Evolutionary conservation across 2,329 filamentous ascomycete genomes (phyloP).

Genomic region (Clonostachys chloroleuca): DNA sequence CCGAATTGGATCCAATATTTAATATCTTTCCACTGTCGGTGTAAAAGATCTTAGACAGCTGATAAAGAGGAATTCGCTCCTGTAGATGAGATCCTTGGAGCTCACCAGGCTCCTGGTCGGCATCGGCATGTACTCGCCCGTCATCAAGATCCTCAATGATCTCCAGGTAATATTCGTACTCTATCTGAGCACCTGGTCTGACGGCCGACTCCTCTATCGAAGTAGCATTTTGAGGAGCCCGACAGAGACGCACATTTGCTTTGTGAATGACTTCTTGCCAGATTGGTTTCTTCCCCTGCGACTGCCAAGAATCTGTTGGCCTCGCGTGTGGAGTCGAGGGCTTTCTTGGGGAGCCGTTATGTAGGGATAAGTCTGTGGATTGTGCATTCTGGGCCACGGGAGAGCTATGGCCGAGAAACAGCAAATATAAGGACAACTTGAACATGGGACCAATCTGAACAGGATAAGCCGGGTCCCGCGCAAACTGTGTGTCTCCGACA

Average conservation of each 20-base stretch:
- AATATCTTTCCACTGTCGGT: conserved; percentile 86
- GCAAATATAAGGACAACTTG: conserved; percentile 86
- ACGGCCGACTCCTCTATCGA: background rate
- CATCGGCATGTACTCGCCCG: conserved; percentile 44
- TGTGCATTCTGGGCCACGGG: background rate
- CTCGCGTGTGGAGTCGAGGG: background rate
- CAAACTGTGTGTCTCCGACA: conserved; percentile 80
- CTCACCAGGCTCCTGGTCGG: conserved; percentile 16
- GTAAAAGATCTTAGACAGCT: conserved; percentile 88
- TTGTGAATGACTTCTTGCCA: conserved; percentile 99
- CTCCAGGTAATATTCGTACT: conserved; percentile 75
- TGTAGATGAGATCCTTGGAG: conserved; percentile 44
- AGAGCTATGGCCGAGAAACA: conserved; percentile 75
- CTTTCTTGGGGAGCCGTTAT: background rate
- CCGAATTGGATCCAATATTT: conserved; percentile 63
- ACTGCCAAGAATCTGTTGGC: conserved; percentile 12
- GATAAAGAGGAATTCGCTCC: conserved; percentile 47
- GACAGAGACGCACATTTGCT: conserved; percentile 73
- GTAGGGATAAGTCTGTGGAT: background rate
- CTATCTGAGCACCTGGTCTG: conserved; percentile 3
- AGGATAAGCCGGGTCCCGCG: conserved; percentile 53
- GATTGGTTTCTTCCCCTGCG: conserved; percentile 53
- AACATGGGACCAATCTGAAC: conserved; percentile 88
- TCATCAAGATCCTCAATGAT: conserved; percentile 76
- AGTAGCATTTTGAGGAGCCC: conserved; percentile 44